Conservation (phyloP, 495 filamentous ascomycete species). For the Penicillium coffeae region DNA sequence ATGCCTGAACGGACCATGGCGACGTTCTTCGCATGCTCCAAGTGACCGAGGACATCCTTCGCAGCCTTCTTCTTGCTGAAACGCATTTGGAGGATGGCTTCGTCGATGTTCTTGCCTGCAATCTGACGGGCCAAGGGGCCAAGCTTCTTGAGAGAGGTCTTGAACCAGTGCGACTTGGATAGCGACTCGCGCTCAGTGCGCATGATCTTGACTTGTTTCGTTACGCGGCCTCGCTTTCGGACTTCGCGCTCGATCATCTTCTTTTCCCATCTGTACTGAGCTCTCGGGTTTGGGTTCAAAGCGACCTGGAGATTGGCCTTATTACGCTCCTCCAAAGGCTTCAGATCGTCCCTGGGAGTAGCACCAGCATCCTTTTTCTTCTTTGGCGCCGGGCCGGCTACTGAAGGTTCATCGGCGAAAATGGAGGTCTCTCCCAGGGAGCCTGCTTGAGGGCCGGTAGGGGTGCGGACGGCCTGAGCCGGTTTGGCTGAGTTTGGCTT, state of each 20-base stretch:
- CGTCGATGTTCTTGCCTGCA: constrained; percentile 77
- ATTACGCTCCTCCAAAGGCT: constrained; percentile 36
- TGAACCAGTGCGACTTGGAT: constrained; percentile 61
- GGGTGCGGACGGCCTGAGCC: constrained; percentile 27
- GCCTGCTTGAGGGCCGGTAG: constrained; percentile 31
- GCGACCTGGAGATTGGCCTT: constrained; percentile 48
- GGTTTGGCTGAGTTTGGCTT: constrained; percentile 19
- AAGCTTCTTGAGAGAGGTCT: constrained; percentile 87
- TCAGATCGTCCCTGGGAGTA: constrained; percentile 1
- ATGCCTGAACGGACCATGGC: constrained; percentile 78
- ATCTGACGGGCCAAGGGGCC: constrained; percentile 80
- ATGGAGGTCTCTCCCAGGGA: constrained; percentile 38
- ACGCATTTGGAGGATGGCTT: constrained; percentile 92
- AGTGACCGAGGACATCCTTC: constrained; percentile 68
- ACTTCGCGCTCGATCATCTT: constrained; percentile 76
- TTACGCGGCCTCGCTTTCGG: constrained; percentile 61
- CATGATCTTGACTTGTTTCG: constrained; percentile 57
- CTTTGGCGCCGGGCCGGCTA: constrained; percentile 32
- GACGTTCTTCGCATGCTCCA: constrained; percentile 70
- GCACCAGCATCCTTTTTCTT: constrained; percentile 9
- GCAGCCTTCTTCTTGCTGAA: constrained; percentile 94
- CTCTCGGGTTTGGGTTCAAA: constrained; percentile 65
- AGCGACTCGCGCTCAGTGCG: constrained; percentile 68
- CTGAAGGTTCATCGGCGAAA: constrained; percentile 36
- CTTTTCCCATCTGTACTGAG: constrained; percentile 67